Percentiles rank a stretch among this genome's conserved stretches.
These are phyloP conservation scores for Clonostachys chloroleuca DNA, from an alignment of 2,329 filamentous ascomycete genomes.

Conservation along the genomic window DNA sequence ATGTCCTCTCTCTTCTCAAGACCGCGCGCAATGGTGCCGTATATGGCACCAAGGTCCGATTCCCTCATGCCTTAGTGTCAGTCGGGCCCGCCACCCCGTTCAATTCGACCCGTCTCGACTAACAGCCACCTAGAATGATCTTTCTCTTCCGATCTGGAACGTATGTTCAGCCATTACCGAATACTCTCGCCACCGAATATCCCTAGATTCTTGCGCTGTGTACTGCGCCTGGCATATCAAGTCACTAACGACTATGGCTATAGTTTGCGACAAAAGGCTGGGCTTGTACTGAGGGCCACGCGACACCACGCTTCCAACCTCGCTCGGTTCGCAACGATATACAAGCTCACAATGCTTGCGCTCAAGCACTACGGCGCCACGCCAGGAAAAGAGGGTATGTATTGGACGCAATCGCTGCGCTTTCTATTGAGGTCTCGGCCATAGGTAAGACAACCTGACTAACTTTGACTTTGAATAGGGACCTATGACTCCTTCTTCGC, in stretches of 20 bases:
- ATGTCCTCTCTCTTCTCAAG: slow-evolving; percentile 82
- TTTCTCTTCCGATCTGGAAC: slow-evolving; percentile 92
- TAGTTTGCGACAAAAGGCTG: slow-evolving; percentile 69
- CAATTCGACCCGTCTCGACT: slow-evolving; percentile 20
- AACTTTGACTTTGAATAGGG: slow-evolving; percentile 26
- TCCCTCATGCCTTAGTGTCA: slow-evolving; percentile 89
- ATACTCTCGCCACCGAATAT: too few species aligned
- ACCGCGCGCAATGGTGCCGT: slow-evolving; percentile 94
- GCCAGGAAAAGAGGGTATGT: slow-evolving; percentile 52
- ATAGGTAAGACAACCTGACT: not conserved
- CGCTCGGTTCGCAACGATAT: slow-evolving; percentile 84
- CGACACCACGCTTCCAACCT: slow-evolving; percentile 88
- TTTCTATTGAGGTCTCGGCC: not conserved
- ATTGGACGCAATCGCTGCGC: not conserved
- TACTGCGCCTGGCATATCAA: not conserved
- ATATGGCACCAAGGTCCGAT: slow-evolving; percentile 95
- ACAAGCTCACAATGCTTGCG: slow-evolving; percentile 77
- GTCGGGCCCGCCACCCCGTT: slow-evolving; percentile 6
- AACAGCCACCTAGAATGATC: slow-evolving; percentile 67
- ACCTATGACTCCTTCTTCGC: slow-evolving; percentile 82
- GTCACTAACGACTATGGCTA: slow-evolving; percentile 8
- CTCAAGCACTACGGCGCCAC: slow-evolving; percentile 59
- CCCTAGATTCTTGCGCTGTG: not conserved
- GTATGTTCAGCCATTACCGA: slow-evolving; percentile 39
- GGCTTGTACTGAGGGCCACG: slow-evolving; percentile 79